A percentile compares a stretch with the other conserved stretches of the same genome.
These are phyloP conservation scores for Syzygium grande DNA, from an alignment of 345 rosid genomes.

Conservation along the genomic window DNA sequence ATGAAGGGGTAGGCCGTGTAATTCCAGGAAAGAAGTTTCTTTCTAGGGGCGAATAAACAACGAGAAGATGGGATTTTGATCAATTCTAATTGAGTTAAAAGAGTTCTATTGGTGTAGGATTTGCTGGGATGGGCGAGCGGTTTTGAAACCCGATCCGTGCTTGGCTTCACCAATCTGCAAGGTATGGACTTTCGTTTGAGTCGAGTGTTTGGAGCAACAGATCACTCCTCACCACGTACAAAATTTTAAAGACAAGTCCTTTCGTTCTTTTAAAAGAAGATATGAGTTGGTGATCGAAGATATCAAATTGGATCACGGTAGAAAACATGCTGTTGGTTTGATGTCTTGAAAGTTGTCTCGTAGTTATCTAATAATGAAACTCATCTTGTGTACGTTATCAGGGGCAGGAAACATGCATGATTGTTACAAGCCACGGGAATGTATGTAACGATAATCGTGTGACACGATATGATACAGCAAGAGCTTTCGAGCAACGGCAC, in stretches of 20 bases:
- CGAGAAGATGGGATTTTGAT: background rate
- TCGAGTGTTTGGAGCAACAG: background rate
- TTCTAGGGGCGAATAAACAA: background rate
- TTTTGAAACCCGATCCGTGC: background rate
- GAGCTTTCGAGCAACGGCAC: background rate
- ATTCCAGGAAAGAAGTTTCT: background rate
- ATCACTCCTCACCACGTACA: background rate
- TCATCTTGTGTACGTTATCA: background rate
- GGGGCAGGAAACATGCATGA: background rate
- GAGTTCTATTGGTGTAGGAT: background rate
- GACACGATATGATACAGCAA: background rate
- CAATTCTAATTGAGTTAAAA: background rate
- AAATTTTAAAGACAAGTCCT: background rate
- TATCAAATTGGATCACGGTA: background rate
- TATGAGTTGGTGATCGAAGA: background rate
- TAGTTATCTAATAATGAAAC: background rate
- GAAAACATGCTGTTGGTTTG: background rate
- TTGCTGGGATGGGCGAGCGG: background rate
- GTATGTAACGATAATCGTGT: background rate
- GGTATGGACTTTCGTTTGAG: background rate
- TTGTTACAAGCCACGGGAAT: background rate
- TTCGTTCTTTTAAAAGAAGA: background rate
- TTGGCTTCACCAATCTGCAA: background rate
- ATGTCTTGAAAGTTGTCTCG: background rate
- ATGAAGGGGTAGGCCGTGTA: background rate